These are phyloP conservation scores for Lentinula sp. DNA, from an alignment of 768 basidiomycete species.

Conservation along the genomic window DNA sequence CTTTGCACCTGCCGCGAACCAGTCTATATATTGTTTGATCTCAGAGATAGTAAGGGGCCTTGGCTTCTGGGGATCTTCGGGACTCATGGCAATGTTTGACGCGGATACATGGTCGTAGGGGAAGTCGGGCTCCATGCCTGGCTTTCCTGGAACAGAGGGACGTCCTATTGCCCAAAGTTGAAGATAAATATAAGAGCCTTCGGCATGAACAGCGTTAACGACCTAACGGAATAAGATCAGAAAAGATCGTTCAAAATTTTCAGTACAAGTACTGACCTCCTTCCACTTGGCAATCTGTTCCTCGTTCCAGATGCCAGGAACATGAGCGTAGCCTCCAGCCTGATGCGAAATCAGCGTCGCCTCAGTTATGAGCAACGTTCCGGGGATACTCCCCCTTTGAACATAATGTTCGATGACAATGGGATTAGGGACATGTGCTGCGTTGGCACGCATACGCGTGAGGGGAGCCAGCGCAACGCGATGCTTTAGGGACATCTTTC, in stretches of 20 bases:
- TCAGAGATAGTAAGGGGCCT: slow-evolving; percentile 31
- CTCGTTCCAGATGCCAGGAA: slow-evolving; percentile 14
- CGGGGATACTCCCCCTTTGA: slow-evolving; percentile 23
- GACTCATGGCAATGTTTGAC: slow-evolving; percentile 12
- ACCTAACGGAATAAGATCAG: slow-evolving; percentile 18
- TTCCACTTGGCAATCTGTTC: slow-evolving; percentile 16
- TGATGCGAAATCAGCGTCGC: slow-evolving; percentile 27
- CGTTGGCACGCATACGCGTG: slow-evolving; percentile 23
- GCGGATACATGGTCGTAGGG: slow-evolving; percentile 18
- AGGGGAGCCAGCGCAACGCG: slow-evolving; percentile 29
- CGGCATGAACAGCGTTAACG: slow-evolving; percentile 41
- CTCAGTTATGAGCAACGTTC: slow-evolving; percentile 34
- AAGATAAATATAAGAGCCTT: slow-evolving; percentile 29
- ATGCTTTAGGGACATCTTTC: slow-evolving; percentile 20
- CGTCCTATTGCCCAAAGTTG: slow-evolving; percentile 51
- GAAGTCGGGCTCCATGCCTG: slow-evolving; percentile 3
- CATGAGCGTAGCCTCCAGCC: slow-evolving; percentile 17
- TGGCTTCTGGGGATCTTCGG: slow-evolving; percentile 8
- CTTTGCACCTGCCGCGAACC: slow-evolving; percentile 39
- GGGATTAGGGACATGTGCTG: slow-evolving; percentile 17
- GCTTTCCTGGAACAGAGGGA: slow-evolving; percentile 11
- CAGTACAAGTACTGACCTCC: slow-evolving; percentile 2
- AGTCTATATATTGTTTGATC: slow-evolving; percentile 30
- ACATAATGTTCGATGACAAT: slow-evolving; percentile 21
- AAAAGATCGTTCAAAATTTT: background rate